These are phyloP conservation scores for Ogataea hybrid DNA, from an alignment of 1,139 yeast species.

Conservation along the genomic window DNA sequence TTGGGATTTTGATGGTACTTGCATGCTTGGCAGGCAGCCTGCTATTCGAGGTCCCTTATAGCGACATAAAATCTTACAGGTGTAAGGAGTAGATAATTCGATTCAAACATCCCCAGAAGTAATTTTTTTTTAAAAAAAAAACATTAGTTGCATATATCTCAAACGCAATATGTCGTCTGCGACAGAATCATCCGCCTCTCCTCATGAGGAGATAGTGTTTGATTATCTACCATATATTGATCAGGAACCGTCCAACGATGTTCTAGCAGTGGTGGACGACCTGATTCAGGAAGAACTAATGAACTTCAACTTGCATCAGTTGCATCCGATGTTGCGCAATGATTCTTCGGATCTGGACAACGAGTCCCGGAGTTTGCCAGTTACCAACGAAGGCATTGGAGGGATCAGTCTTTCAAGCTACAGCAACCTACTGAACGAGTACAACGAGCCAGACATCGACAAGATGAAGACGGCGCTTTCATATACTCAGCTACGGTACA, in stretches of 20 bases:
- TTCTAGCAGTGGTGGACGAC: conserved; percentile 17
- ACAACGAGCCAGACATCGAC: conserved; percentile 15
- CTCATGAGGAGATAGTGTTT: conserved; percentile 8
- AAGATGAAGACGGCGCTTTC: conserved; percentile 20
- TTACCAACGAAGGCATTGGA: conserved; percentile 12
- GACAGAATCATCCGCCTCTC: conserved; percentile 4
- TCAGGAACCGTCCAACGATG: conserved; percentile 18
- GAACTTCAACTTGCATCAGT: conserved; percentile 11
- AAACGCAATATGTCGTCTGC: conserved; percentile 1
- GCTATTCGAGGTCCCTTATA: conserved; percentile 30
- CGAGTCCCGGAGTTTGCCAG: conserved; percentile 3
- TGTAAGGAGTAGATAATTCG: conserved; percentile 3
- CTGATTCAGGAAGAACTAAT: conserved; percentile 22
- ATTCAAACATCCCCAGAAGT: background rate
- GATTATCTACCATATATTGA: conserved; percentile 29
- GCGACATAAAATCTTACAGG: conserved; percentile 7
- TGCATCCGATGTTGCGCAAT: conserved; percentile 13
- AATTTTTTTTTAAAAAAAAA: background rate
- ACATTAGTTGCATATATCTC: background rate
- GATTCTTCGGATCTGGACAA: conserved; percentile 2
- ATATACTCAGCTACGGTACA: conserved; percentile 22
- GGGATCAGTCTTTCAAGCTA: conserved; percentile 22
- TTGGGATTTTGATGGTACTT: conserved; percentile 36
- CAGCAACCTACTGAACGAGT: conserved; percentile 19
- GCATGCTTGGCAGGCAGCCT: conserved; percentile 36